Base-by-base conservation (phyloP, 768 basidiomycete genomes). In the Harrya chromipes region DNA sequence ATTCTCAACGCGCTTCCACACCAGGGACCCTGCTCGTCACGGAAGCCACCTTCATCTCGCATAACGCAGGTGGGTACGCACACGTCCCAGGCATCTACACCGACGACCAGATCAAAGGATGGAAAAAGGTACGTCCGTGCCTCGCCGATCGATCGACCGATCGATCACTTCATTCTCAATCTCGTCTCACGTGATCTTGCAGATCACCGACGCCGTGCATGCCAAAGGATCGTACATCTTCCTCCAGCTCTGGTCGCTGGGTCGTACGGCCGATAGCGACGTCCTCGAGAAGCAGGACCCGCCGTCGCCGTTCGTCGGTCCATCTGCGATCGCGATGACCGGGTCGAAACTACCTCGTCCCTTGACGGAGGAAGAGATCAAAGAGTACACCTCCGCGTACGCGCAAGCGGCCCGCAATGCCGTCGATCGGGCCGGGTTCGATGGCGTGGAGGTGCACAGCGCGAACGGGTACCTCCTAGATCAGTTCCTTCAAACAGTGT, bases 141-240 rank as follows among this genome's bases (percentile, higher is more conserved):
- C 9, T 26, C n/a, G 7, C 11, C 24, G 21, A 69, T 61, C 2
- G 19, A 31, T n/a, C 46, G 26, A 14, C 1, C 21, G 13, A 33
- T 16, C 33, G 33, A 33, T 31, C 31, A 16, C 6, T 33, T 33
- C 13, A 14, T 14, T 2, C 31, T 14, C 2, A 33, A 33, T 14
- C 6, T 14, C 20, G 5, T 19, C 21, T 43, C 12, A 33, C 11
- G 27, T 41, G 33, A 33, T 17, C 7, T 26, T 31, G 5, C 39
- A 82, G 80, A 62, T 89, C 14, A 78, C 76, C 16, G 73, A 78
- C 17, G 75, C 72, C 0, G 82, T 84, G 0, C 84, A 85, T 55
- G 73, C 71, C 1, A 71, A 75, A 42, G 74, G 74, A 2, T 77
- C 73, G 0, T 74, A 64, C 57, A 72, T 78, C 49, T 74, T 62